phyloP scores from a whole-genome alignment of 768 basidiomycete genomes.

The Termitomyces sp. region DNA sequence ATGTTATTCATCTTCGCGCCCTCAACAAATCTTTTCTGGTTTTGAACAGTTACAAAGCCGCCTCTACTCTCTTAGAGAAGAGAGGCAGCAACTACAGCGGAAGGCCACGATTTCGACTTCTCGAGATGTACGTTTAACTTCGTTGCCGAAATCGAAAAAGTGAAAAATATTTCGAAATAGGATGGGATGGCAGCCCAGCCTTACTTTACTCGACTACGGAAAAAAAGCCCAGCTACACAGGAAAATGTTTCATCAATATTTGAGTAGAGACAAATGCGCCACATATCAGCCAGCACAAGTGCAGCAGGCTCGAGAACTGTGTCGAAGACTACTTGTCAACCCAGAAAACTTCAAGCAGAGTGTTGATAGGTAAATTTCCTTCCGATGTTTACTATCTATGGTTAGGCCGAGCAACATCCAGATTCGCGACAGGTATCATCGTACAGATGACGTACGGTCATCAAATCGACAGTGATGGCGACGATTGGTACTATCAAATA shows the following conservation, averaged over 20 bases:
- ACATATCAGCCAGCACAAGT: slow-evolving; percentile 6
- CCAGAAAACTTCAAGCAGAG: not conserved
- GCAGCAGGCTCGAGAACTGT: not conserved
- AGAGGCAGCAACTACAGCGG: slow-evolving; percentile 10
- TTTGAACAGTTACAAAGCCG: slow-evolving; percentile 8
- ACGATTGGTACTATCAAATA: slow-evolving; percentile 13
- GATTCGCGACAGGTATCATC: slow-evolving; percentile 13
- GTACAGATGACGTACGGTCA: slow-evolving; percentile 16
- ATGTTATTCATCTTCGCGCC: slow-evolving; percentile 5
- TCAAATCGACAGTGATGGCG: slow-evolving; percentile 4
- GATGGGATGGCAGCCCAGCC: slow-evolving; percentile 3
- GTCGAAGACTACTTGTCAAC: not conserved
- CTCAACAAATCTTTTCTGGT: slow-evolving; percentile 1
- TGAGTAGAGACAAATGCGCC: not conserved
- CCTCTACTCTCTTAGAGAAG: slow-evolving; percentile 7
- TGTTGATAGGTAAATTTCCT: not conserved
- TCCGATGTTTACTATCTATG: not conserved
- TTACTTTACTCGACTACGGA: slow-evolving; percentile 4
- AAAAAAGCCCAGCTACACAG: slow-evolving; percentile 4
- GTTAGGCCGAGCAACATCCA: not conserved
- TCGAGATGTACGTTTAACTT: slow-evolving; percentile 4
- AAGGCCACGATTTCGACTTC: slow-evolving; percentile 5
- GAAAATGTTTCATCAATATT: slow-evolving; percentile 9
- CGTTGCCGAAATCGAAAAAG: not conserved
- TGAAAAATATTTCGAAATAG: not conserved